Evolutionary conservation across 495 filamentous ascomycete genomes (phyloP), one percentile per base, ranked within the genome.

Genomic region (Penicillium steckii): DNA sequence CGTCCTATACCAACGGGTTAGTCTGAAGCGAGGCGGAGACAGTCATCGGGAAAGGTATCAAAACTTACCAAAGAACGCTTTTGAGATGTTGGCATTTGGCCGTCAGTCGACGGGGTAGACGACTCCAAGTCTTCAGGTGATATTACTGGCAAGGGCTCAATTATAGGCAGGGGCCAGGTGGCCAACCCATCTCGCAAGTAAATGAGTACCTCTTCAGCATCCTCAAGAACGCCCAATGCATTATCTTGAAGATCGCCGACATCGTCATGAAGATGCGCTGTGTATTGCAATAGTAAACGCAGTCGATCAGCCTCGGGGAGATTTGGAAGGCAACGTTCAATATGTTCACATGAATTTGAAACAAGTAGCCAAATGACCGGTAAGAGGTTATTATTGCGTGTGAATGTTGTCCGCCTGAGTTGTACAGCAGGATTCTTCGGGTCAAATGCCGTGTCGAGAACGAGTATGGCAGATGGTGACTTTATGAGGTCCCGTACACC

Each of bases 291-390:
- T 7, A 80, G 56, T 27, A 71, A 49, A 10, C 60, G 66, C 25
- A 81, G 52, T 43, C 73, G 70, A 38, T 75, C 67, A 1, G 62
- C 37, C 25, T 61, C 63, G 1, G 70, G 53, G 26, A 78, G 33
- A n/a, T 72, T 57, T 4, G 79, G 73, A 19, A 82, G 61, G 48
- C 78, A 82, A 30, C 71, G 66, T 48, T 79, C 72, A 32, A 85
- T 71, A 51, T 85, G 82, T 55, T 85, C 81, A 42, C 77, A 74
- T 3, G 79, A 73, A 49, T 78, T 80, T 26, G 76, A 69, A 7
- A 84, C 68, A 9, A 84, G 50, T 8, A 84, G 63, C 50, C 76
- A 70, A 23, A 84, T 68, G n/a, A 82, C 69, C 2, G 80, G 80
- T 15, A 79, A 57, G 37, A 75, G 61, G 22, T 68, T 56, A 17